These are phyloP conservation scores for Polytolypa hystricis DNA, from an alignment of 2,329 filamentous ascomycete species.

Conservation along the genomic window DNA sequence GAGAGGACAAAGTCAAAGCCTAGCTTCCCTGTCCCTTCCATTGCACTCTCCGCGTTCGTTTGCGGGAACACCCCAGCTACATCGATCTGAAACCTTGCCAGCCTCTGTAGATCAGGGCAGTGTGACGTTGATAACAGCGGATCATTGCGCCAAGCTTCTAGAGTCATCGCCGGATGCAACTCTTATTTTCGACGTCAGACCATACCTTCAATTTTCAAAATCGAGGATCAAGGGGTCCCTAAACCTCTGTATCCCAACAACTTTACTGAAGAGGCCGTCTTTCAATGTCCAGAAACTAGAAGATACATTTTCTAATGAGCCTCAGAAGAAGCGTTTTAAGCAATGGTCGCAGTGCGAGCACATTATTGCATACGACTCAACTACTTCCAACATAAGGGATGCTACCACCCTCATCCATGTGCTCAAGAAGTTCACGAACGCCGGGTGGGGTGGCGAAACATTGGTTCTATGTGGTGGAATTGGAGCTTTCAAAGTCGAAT, in stretches of 20 bases:
- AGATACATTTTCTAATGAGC: conserved; percentile 67
- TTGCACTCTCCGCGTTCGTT: not conserved
- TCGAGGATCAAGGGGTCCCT: conserved; percentile 70
- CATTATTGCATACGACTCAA: conserved; percentile 79
- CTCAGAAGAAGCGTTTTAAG: conserved; percentile 61
- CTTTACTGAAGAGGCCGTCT: conserved; percentile 76
- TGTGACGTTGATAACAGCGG: conserved; percentile 43
- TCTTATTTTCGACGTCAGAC: conserved; percentile 73
- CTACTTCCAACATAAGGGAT: conserved; percentile 67
- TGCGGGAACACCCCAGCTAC: conserved; percentile 4
- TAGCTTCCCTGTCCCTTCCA: not conserved
- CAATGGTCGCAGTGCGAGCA: conserved; percentile 62
- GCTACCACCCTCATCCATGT: conserved; percentile 72
- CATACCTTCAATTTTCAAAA: conserved; percentile 68
- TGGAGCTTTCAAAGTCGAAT: conserved; percentile 56
- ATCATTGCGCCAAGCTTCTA: conserved; percentile 48
- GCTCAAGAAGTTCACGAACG: conserved; percentile 80
- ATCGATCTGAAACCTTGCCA: conserved; percentile 45
- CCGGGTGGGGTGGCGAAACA: conserved; percentile 65
- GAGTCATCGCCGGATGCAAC: conserved; percentile 41
- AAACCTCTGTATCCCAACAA: conserved; percentile 91
- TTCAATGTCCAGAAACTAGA: conserved; percentile 82
- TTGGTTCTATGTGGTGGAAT: conserved; percentile 78
- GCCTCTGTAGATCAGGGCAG: conserved; percentile 34
- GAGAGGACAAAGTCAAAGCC: too few relatives aligned